Evolutionary conservation across 2,329 filamentous ascomycete genomes (phyloP), one percentile per base, ranked within the genome.

Genomic region (Beauveria sp.): DNA sequence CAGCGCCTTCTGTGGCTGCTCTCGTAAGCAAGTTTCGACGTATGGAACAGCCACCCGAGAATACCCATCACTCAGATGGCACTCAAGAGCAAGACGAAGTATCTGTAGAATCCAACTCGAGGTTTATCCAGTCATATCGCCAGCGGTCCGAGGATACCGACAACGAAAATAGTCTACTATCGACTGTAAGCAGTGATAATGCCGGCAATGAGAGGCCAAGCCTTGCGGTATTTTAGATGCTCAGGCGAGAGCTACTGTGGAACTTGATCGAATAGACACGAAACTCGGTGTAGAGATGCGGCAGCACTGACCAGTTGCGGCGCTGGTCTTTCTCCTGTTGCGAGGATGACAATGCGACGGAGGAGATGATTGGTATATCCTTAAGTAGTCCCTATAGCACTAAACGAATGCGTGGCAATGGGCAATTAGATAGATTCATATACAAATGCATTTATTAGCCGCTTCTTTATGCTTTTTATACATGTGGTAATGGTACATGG

Each of bases 11-110:
- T 5, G 67, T 69, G 18, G 68, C 67, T 24, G 67, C 68, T 49
- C 65, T 69, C 7, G 67, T 69, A 24, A 67, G 57, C 30, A 68
- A 66, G 40, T 69, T 69, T 46, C 63, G 66, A 24, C 63, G 63
- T 5, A 64, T 69, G 65, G 63, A 62, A 38, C 65, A 64, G n/a
- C 24, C 46, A 51, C 45, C 62, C 63, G 30, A 62, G 53, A 24
- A 28, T 9, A 8, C 26, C 28, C 53, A 60, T 14, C 52, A 38
- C 6, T 12, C 20, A 20, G 53, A 52, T 22, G 28, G n/a, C 42
- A 12, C 10, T 24, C 46, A 51, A 22, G 60, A 62, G n/a, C 60
- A 58, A 40, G 60, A 62, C 8, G 46, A 52, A 24, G 49, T 5
- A 7, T 57, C 60, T 6, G 12, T 57, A 20, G 60, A 58, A 10